These are phyloP conservation scores for Alternaria gaisen DNA, from an alignment of 2,329 filamentous ascomycete species.

Conservation along the genomic window DNA sequence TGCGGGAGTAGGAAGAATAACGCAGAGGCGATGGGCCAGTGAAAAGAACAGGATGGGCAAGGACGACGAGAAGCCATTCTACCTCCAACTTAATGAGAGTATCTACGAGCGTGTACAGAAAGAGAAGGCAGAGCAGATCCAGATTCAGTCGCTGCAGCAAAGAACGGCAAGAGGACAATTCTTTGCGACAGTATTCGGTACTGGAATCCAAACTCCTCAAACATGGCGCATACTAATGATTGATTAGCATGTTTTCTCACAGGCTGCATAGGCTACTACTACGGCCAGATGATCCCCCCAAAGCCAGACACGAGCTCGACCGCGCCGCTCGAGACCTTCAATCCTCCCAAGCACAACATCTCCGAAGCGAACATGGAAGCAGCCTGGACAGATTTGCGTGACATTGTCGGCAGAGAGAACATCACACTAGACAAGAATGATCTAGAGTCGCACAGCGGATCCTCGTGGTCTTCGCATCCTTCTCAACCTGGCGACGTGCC, in stretches of 20 bases:
- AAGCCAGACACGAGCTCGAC: slow-evolving; percentile 64
- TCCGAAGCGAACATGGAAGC: slow-evolving; percentile 67
- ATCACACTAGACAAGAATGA: slow-evolving; percentile 66
- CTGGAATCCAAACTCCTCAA: not conserved
- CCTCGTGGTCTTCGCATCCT: slow-evolving; percentile 69
- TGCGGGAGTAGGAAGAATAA: slow-evolving; percentile 22
- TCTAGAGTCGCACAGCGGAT: slow-evolving; percentile 66
- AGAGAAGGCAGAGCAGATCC: slow-evolving; percentile 65
- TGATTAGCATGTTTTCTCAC: slow-evolving; percentile 60
- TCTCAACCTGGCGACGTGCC: slow-evolving; percentile 54
- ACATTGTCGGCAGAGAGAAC: slow-evolving; percentile 69
- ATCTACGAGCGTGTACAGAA: slow-evolving; percentile 66
- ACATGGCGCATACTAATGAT: slow-evolving; percentile 12
- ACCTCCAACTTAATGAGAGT: slow-evolving; percentile 69
- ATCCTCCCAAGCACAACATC: slow-evolving; percentile 63
- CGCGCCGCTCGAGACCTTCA: slow-evolving; percentile 59
- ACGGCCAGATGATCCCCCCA: slow-evolving; percentile 61
- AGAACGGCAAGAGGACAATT: slow-evolving; percentile 49
- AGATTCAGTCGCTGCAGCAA: slow-evolving; percentile 38
- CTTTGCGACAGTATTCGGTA: slow-evolving; percentile 43
- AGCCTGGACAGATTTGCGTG: slow-evolving; percentile 70
- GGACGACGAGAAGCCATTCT: slow-evolving; percentile 60
- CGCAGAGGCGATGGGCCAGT: slow-evolving; percentile 51
- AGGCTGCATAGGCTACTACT: slow-evolving; percentile 63
- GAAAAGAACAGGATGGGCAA: slow-evolving; percentile 26